phyloP scores from a whole-genome alignment of 1,284 basidiomycete genomes.

The Clitocybe nebularis region DNA sequence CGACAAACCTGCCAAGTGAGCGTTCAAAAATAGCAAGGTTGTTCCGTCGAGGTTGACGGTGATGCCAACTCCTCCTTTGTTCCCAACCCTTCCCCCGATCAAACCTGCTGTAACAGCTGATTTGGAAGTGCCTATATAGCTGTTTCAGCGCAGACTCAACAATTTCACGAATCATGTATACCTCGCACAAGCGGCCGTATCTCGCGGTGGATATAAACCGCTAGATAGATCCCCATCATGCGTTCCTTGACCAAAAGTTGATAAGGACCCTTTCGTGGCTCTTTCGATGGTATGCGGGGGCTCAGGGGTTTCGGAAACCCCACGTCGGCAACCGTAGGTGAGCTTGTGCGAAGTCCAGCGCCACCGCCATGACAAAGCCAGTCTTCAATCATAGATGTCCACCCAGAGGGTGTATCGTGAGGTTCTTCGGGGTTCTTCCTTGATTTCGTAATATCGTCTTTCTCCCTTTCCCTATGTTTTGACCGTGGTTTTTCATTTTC shows the following conservation, averaged over 20 bases:
- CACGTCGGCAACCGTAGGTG: slow-evolving; percentile 32
- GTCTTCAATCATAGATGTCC: slow-evolving; percentile 71
- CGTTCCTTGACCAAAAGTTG: slow-evolving; percentile 79
- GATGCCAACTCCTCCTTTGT: slow-evolving; percentile 84
- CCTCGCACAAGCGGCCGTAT: slow-evolving; percentile 57
- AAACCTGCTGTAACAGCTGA: slow-evolving; percentile 80
- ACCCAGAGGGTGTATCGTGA: slow-evolving; percentile 44
- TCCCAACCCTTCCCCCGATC: slow-evolving; percentile 84
- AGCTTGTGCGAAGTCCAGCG: slow-evolving; percentile 20
- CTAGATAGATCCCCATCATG: slow-evolving; percentile 84
- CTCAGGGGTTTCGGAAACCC: slow-evolving; percentile 34
- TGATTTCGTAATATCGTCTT: slow-evolving; percentile 25
- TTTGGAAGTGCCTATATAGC: slow-evolving; percentile 52
- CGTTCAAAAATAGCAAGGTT: slow-evolving; percentile 81
- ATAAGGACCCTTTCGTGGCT: slow-evolving; percentile 63
- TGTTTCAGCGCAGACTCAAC: background rate
- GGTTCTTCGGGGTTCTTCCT: slow-evolving; percentile 32
- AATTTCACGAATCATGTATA: slow-evolving; percentile 19
- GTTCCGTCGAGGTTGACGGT: slow-evolving; percentile 72
- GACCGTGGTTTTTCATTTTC: slow-evolving; percentile 29
- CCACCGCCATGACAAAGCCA: slow-evolving; percentile 57
- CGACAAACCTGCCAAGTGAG: slow-evolving; percentile 77
- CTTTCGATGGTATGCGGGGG: slow-evolving; percentile 34
- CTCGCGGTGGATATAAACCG: slow-evolving; percentile 70
- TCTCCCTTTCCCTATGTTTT: slow-evolving; percentile 40